phyloP scores from a whole-genome alignment of 2,329 filamentous ascomycete genomes.

The Microcyclospora tardicrescens region DNA sequence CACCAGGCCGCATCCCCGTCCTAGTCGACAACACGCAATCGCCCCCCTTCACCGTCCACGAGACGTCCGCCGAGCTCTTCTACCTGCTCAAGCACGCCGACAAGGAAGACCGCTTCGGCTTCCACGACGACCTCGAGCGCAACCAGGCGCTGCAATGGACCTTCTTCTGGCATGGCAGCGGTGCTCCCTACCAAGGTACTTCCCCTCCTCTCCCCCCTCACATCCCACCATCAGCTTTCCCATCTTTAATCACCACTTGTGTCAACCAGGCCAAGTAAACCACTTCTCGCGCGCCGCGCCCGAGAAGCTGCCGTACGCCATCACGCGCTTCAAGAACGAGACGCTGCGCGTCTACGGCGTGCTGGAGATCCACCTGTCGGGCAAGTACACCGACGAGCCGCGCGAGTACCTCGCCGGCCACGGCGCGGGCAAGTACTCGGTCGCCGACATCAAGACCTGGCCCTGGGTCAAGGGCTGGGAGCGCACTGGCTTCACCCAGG shows the following conservation, averaged over 20 bases:
- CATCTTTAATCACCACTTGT: neutral
- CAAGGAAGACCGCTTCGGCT: slow-evolving; percentile 38
- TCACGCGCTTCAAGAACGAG: slow-evolving; percentile 40
- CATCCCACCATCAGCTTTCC: slow-evolving; percentile 15
- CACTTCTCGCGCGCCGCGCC: slow-evolving; percentile 34
- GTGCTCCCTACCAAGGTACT: slow-evolving; percentile 28
- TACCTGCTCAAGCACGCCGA: slow-evolving; percentile 40
- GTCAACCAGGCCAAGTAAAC: slow-evolving; percentile 25
- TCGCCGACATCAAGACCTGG: slow-evolving; percentile 43
- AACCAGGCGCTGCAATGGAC: slow-evolving; percentile 40
- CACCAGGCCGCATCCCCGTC: slow-evolving; percentile 33
- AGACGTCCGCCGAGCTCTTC: slow-evolving; percentile 41
- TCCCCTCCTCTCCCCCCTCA: slow-evolving; percentile 1
- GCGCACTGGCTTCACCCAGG: slow-evolving; percentile 29
- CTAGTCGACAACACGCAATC: slow-evolving; percentile 38
- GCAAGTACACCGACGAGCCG: slow-evolving; percentile 37
- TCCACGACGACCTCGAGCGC: slow-evolving; percentile 38
- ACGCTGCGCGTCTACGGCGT: slow-evolving; percentile 41
- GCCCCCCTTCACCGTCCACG: slow-evolving; percentile 40
- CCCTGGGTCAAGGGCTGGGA: slow-evolving; percentile 38
- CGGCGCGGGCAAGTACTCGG: slow-evolving; percentile 41
- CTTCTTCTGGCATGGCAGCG: slow-evolving; percentile 39
- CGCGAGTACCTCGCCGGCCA: slow-evolving; percentile 41
- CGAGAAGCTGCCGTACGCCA: slow-evolving; percentile 38
- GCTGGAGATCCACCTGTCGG: slow-evolving; percentile 41